Percentiles rank a stretch among this genome's conserved stretches.
phyloP scores from a whole-genome alignment of 371 early-diverging fungal genomes.

The Apophysomyces sp. region DNA sequence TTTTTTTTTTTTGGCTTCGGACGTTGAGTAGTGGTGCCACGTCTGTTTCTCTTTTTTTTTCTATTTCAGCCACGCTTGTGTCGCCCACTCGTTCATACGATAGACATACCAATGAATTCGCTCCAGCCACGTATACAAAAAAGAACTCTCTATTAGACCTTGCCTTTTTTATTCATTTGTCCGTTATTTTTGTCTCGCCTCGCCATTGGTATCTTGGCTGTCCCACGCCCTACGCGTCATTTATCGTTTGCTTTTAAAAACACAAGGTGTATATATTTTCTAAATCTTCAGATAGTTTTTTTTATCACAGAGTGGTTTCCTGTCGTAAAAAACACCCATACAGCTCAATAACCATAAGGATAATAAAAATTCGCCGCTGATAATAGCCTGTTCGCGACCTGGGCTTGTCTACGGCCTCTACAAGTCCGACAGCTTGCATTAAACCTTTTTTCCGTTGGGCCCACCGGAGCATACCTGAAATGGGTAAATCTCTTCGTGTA shows the following conservation, averaged over 20 bases:
- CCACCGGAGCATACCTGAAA: not conserved
- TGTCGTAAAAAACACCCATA: not conserved
- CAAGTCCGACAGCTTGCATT: not conserved
- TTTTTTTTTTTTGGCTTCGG: not conserved
- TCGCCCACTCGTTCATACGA: not conserved
- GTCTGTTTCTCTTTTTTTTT: not conserved
- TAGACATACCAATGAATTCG: not conserved
- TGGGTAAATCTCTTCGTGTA: not conserved
- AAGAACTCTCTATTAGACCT: not conserved
- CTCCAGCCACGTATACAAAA: not conserved
- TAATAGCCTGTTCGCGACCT: not conserved
- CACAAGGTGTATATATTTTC: too few relatives aligned
- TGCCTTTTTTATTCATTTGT: not conserved
- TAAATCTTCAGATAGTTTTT: not conserved
- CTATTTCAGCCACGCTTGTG: constrained; percentile 1
- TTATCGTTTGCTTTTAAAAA: too few relatives aligned
- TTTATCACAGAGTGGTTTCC: not conserved
- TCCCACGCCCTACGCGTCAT: too few relatives aligned
- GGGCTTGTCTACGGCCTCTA: not conserved
- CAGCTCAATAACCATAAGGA: not conserved
- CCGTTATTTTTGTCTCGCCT: not conserved
- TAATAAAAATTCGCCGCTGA: not conserved
- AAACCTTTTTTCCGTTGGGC: not conserved
- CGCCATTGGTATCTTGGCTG: not conserved
- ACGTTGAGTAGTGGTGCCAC: not conserved